A percentile compares a stretch with the other conserved stretches of the same genome.
Conservation (phyloP, 2,329 filamentous ascomycete genomes). For the Rutstroemia sp. region DNA sequence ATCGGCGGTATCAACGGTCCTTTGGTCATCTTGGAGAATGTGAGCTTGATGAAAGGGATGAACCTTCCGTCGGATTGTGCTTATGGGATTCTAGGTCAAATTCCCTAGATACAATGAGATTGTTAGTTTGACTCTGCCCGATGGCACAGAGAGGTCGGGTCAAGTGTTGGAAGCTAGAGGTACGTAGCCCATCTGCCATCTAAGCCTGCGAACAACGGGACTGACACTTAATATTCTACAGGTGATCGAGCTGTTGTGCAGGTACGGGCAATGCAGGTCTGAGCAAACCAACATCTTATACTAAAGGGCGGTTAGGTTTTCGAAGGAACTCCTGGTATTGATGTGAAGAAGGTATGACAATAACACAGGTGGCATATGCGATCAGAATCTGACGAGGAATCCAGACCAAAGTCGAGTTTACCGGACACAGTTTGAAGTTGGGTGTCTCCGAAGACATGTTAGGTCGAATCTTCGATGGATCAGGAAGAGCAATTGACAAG, state of each 20-base stretch:
- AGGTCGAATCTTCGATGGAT: slow-evolving; percentile 97
- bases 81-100: slow-evolving; percentile 66
- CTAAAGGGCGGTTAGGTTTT: slow-evolving; percentile 62
- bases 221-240: slow-evolving; percentile 32
- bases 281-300: not conserved
- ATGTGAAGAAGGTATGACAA: slow-evolving; percentile 82
- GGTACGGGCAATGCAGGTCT: slow-evolving; percentile 43
- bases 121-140: slow-evolving; percentile 87
- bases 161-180: slow-evolving; percentile 97
- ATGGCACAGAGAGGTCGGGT: slow-evolving; percentile 88
- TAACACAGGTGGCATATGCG: not conserved
- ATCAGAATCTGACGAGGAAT: slow-evolving; percentile 10
- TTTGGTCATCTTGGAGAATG: slow-evolving; percentile 95
- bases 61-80: slow-evolving; percentile 4
- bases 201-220: not conserved
- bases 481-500: slow-evolving; percentile 96
- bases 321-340: slow-evolving; percentile 92
- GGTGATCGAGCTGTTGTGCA: slow-evolving; percentile 92
- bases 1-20: slow-evolving; percentile 97
- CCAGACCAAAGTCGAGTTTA: slow-evolving; percentile 95
- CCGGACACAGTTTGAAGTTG: slow-evolving; percentile 92
- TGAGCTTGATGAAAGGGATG: slow-evolving; percentile 38
- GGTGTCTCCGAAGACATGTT: slow-evolving; percentile 99
- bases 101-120: slow-evolving; percentile 97
- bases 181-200: slow-evolving; percentile 33